Percentiles rank a stretch among this genome's conserved stretches.
phyloP scores from a whole-genome alignment of 2,329 filamentous ascomycete species.

The Aspergillus tanneri region DNA sequence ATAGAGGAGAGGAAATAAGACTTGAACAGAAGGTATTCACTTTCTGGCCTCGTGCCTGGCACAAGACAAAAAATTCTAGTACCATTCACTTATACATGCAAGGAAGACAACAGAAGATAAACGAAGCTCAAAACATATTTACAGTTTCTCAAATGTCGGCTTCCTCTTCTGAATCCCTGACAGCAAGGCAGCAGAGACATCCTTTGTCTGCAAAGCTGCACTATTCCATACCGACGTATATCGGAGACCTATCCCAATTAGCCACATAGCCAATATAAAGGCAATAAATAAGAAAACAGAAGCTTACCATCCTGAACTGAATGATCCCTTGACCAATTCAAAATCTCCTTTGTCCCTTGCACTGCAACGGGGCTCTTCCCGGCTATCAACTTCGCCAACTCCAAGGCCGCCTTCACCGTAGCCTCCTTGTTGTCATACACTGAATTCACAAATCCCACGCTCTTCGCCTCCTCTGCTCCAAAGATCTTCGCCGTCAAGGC shows the following conservation, averaged over 20 bases:
- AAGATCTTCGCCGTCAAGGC: slow-evolving; percentile 46
- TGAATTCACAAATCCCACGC: slow-evolving; percentile 45
- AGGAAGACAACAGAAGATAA: no score
- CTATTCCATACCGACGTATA: slow-evolving; percentile 90
- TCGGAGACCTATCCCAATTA: slow-evolving; percentile 57
- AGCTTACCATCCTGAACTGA: slow-evolving; percentile 69
- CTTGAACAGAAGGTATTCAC: no score
- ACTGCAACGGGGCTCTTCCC: slow-evolving; percentile 85
- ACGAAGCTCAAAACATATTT: slow-evolving; percentile 1
- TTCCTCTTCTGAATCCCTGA: slow-evolving; percentile 76
- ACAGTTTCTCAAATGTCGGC: slow-evolving; percentile 83
- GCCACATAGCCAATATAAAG: not conserved
- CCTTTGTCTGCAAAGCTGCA: slow-evolving; percentile 74
- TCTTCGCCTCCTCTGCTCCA: slow-evolving; percentile 45
- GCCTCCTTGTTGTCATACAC: slow-evolving; percentile 55
- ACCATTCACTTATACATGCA: no score
- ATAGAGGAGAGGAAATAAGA: no score
- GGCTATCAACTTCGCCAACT: slow-evolving; percentile 65
- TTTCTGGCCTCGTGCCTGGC: no score
- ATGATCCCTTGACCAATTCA: slow-evolving; percentile 80
- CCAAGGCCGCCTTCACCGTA: slow-evolving; percentile 62
- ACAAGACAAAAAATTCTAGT: no score
- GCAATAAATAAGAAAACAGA: slow-evolving; percentile 1
- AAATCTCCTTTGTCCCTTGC: slow-evolving; percentile 79
- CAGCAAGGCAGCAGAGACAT: slow-evolving; percentile 71